Evolutionary conservation across 257 asterid species (phyloP), one percentile per base, ranked within the genome.

Genomic region (Nicotiana obtusifolia): DNA sequence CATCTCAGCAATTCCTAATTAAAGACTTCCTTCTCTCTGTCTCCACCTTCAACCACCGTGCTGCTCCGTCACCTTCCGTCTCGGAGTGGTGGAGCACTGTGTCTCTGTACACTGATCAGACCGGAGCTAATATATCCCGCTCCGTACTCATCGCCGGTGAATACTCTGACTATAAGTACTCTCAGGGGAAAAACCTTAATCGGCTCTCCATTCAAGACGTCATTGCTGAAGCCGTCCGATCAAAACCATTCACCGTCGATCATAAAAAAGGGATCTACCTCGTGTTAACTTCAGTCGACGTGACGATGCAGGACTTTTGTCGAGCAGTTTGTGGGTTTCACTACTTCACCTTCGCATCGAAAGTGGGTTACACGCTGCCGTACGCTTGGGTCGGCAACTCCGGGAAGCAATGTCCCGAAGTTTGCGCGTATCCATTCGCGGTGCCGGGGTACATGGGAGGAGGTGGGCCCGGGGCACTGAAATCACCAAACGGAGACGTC

Each of bases 321-420:
- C 86, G 98, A 47, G 98, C 98, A 2, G 98, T 92, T 1, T 95
- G 98, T 81, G 98, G 98, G 26, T 95, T 95, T 87, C 98, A 95
- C 83, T 95, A 95, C 90, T 95, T 95, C 89, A 95, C 98, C 0
- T 95, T 95, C 84, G 91, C 98, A 0, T 95, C 98, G 19, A 83
- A 84, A 90, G 98, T 93, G 13, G 97, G 97, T 0, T 92, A 91
- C 94, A 92, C 97, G 0, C 41, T 93, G 22, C 98, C 97, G 10
- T 93, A 93, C 87, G 95, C 97, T 10, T 94, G 98, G 99, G 91
- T 95, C 4, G 99, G 99, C 0, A 93, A 95, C 83, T 95, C 99
- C 5, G 97, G 87, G 10, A 89, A 82, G 84, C 98, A 93, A 84
- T 95, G 99, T 84, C 98, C 99, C 5, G 99, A 95, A 83, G 98